Evolutionary conservation across 768 basidiomycete genomes (phyloP), one percentile per base, ranked within the genome.

Genomic region (Roridomyces roridus): DNA sequence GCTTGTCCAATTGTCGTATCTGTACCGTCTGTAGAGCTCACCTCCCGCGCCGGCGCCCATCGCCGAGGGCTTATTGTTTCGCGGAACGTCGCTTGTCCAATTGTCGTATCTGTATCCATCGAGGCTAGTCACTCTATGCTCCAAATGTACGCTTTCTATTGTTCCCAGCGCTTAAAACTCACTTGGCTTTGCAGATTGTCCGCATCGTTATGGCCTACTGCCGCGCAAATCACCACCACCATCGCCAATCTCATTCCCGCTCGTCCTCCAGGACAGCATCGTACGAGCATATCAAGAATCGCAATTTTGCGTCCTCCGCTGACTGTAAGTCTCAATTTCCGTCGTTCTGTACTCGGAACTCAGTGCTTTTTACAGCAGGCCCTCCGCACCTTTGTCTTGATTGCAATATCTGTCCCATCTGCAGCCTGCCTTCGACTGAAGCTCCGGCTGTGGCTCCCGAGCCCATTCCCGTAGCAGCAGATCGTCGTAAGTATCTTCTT

Each of bases 361-460:
- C 17, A 40, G 39, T 21, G 9, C 43, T 26, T 17, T 49, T 9
- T 26, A 9, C 35, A 35, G 48, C 29, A 31, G 29, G 29, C 29
- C 29, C 31, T 18, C 48, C 48, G 18, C 14, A 25, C 35, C 35
- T 35, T 35, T 49, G 48, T 39, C 35, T 28, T 24, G 21, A 39
- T 29, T 49, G 48, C 48, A 35, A 49, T 37, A 36, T 37, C 24
- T 49, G 48, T 23, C 48, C 48, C 14, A 49, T 35, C 18, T 49
- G 48, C 48, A 24, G 31, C 25, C 21, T 35, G 8, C 34, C n/a
- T 48, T 31, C 25, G 25, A 14, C 18, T 14, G 46, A 35, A 39
- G 35, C 35, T 20, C 26, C 24, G 31, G 6, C 28, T 18, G 48
- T 35, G 7, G n/a, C 4, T 24, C 20, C 26, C 18, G 23, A 23